These are phyloP conservation scores for Striga asiatica DNA, from an alignment of 257 asterid species.

Conservation along the genomic window DNA sequence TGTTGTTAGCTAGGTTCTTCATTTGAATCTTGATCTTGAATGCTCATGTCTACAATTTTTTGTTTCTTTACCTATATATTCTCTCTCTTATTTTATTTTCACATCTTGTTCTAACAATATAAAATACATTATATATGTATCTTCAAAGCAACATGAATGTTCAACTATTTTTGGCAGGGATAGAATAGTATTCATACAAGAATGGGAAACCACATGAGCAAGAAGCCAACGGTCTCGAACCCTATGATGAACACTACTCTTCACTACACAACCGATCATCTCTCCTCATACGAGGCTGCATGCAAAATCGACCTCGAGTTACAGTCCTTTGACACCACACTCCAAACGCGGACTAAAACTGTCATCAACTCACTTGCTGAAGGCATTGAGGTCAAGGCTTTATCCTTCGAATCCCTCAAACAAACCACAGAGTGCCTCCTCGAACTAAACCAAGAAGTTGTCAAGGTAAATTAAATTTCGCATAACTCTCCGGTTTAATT, in stretches of 20 bases:
- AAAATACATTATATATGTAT: neutral
- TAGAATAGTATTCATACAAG: neutral
- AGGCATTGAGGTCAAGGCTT: conserved; percentile 69
- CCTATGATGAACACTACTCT: conserved; percentile 30
- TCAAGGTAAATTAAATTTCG: conserved; percentile 53
- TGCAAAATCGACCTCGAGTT: conserved; percentile 54
- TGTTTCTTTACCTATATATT: no score
- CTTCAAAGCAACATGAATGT: conserved; percentile 12
- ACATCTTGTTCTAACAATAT: neutral
- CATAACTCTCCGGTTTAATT: no score
- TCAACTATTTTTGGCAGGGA: neutral
- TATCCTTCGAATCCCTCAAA: conserved; percentile 71
- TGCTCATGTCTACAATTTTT: no score
- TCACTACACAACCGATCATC: conserved; percentile 35
- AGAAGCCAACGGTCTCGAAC: conserved; percentile 39
- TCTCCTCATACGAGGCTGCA: conserved; percentile 66
- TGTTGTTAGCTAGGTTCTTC: no score
- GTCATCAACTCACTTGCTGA: conserved; percentile 54
- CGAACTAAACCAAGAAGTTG: conserved; percentile 84
- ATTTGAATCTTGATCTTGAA: no score
- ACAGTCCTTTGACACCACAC: conserved; percentile 48
- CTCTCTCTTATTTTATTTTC: no score
- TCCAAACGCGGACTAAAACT: conserved; percentile 54
- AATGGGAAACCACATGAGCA: conserved; percentile 87
- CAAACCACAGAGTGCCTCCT: conserved; percentile 64